A percentile compares a stretch with the other conserved stretches of the same genome.
These are phyloP conservation scores for Acacia melanoxylon DNA, from an alignment of 306 rosid species.

Conservation along the genomic window DNA sequence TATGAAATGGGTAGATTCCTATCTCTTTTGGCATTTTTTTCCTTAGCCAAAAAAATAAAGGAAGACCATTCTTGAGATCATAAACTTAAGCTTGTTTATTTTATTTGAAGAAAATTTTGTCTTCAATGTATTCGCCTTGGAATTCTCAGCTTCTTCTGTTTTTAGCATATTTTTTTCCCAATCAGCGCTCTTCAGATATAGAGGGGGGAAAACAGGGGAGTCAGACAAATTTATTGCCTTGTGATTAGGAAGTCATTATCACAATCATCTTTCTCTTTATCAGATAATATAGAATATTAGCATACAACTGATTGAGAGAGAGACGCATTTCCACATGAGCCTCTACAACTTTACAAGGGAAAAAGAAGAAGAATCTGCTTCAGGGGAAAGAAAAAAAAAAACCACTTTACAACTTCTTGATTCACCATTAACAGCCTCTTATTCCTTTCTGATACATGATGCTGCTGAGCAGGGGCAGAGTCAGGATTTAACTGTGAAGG, in stretches of 20 bases:
- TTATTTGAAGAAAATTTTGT: neutral
- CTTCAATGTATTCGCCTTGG: neutral
- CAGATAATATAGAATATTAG: neutral
- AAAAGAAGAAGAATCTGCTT: neutral
- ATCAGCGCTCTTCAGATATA: neutral
- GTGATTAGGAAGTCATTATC: conserved; percentile 17
- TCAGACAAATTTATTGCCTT: neutral
- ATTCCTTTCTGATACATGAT: conserved; percentile 30
- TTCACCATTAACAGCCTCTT: conserved; percentile 30
- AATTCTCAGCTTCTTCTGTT: neutral
- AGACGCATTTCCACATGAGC: conserved; percentile 24
- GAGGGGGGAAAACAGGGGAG: too few species aligned
- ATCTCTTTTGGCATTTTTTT: neutral
- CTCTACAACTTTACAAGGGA: conserved; percentile 24
- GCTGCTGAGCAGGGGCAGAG: neutral
- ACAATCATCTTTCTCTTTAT: neutral
- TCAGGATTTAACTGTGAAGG: neutral
- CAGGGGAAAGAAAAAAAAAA: neutral
- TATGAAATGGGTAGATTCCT: neutral
- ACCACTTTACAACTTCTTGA: conserved; percentile 27
- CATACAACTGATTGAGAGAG: conserved; percentile 2
- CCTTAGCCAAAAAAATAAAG: neutral
- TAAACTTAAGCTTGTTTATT: neutral
- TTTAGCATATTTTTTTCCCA: neutral
- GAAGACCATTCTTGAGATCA: neutral